phyloP scores from a whole-genome alignment of 306 rosid species.

The Cucumis hystrix region DNA sequence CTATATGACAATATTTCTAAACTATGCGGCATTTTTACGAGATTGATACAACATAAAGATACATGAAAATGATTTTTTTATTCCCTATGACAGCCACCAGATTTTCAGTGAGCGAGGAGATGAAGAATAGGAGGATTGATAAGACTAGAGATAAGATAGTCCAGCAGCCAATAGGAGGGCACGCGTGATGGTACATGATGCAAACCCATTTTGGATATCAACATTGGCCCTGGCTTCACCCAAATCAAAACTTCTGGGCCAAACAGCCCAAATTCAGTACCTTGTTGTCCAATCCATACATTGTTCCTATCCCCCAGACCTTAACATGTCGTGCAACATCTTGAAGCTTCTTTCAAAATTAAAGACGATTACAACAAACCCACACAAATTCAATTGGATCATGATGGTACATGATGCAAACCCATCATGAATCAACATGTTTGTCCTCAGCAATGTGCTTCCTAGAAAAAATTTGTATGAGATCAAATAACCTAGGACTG shows the following conservation, averaged over 20 bases:
- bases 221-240: too few relatives aligned
- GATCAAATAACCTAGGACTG: neutral
- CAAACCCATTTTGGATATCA: too few relatives aligned
- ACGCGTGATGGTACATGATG: too few relatives aligned
- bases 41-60: neutral
- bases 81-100: too few relatives aligned
- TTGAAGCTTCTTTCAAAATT: neutral
- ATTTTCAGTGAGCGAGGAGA: too few relatives aligned
- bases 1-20: neutral
- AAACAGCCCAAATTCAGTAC: neutral
- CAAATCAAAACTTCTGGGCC: too few relatives aligned
- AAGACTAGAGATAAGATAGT: too few relatives aligned
- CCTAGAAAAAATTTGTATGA: neutral
- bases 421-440: neutral
- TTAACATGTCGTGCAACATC: neutral
- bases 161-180: too few relatives aligned
- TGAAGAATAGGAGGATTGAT: too few relatives aligned
- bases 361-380: neutral
- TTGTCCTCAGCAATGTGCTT: neutral
- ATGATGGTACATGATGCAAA: too few relatives aligned
- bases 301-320: neutral
- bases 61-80: too few relatives aligned
- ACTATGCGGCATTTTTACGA: too few relatives aligned
- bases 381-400: neutral
- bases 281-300: neutral